Evolutionary conservation across 768 basidiomycete species (phyloP), one percentile per base, ranked within the genome.

Genomic region (Macrocybe gigantea): DNA sequence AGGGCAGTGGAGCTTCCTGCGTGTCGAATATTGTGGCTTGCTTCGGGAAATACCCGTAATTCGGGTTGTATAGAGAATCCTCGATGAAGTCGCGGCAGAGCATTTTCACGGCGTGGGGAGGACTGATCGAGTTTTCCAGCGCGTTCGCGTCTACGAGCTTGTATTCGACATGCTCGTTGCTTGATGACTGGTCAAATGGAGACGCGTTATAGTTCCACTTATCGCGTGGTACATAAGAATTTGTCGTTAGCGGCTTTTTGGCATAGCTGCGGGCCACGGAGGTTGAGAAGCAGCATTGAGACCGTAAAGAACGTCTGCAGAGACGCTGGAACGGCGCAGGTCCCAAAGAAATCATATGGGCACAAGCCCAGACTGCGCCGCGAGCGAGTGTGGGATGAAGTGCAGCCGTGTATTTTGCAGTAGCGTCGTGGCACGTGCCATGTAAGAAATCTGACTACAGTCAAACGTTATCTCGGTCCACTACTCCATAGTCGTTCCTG

Each of bases 11-110:
- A 3, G 62, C 64, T 32, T 79, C 72, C 11, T 79, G 70, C 1
- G 80, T 72, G 35, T 83, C 82, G 63, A 96, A 91, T 53, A 99
- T 98, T 39, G 82, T 86, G 1, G 89, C 95, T 59, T 93, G 88
- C 57, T 88, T 87, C 31, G 92, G 83, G 64, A 99, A 98, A 68
- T 99, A 99, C 34, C 96, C 96, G 61, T 99, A 98, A 64, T 94
- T 70, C 3, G 93, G 94, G 64, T 99, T 98, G 71, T 99, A 99
- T 34, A 99, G 68, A 6, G 89, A 85, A 62, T 99, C 96, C 60
- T 98, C 93, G 51, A 99, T 93, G 62, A 88, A 99, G 69, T 99
- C 95, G 54, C 96, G 82, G 40, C 85, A 83, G 33, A 98, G 83
- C 91, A 97, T 94, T 65, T 88, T 91, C 48, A 94, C 93, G 45